phyloP scores from a whole-genome alignment of 768 basidiomycete species.

The Glaciozyma martinii region DNA sequence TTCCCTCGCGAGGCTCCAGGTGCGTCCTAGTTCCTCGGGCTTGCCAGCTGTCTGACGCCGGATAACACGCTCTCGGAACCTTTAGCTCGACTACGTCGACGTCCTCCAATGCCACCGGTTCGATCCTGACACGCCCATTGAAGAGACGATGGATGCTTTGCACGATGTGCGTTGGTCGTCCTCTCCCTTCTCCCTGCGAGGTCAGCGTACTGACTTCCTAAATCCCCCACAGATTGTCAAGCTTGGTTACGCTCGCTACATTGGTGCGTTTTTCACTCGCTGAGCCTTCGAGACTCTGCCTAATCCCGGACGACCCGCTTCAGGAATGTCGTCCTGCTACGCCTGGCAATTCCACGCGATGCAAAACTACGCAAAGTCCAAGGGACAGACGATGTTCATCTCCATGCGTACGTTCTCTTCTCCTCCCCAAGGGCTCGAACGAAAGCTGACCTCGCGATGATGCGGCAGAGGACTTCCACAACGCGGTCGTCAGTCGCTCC shows the following conservation, averaged over 20 bases:
- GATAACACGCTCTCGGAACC: neutral
- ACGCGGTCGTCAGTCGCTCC: constrained; percentile 8
- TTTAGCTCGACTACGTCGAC: constrained; percentile 50
- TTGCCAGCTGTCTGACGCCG: too few species aligned
- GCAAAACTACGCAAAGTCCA: constrained; percentile 5
- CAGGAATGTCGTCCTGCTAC: constrained; percentile 41
- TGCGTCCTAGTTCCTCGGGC: neutral
- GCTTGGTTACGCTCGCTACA: constrained; percentile 41
- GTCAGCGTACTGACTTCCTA: too few species aligned
- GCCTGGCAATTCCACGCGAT: constrained; percentile 38
- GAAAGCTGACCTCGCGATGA: too few species aligned
- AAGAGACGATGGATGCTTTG: constrained; percentile 32
- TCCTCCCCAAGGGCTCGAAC: too few species aligned
- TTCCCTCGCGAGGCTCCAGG: constrained; percentile 50
- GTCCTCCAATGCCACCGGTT: constrained; percentile 55
- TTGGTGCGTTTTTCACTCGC: constrained; percentile 25
- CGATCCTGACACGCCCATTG: constrained; percentile 53
- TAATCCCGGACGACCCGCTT: too few species aligned
- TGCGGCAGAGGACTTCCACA: constrained; percentile 35
- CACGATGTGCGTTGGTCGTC: neutral
- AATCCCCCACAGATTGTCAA: constrained; percentile 37
- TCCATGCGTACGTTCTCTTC: neutral
- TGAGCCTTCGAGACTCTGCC: too few species aligned
- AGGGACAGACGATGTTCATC: neutral
- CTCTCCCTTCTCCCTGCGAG: neutral